Evolutionary conservation across 208 protist genomes (phyloP), one percentile per base, ranked within the genome.

Genomic region (Wallacemonas sp.): DNA sequence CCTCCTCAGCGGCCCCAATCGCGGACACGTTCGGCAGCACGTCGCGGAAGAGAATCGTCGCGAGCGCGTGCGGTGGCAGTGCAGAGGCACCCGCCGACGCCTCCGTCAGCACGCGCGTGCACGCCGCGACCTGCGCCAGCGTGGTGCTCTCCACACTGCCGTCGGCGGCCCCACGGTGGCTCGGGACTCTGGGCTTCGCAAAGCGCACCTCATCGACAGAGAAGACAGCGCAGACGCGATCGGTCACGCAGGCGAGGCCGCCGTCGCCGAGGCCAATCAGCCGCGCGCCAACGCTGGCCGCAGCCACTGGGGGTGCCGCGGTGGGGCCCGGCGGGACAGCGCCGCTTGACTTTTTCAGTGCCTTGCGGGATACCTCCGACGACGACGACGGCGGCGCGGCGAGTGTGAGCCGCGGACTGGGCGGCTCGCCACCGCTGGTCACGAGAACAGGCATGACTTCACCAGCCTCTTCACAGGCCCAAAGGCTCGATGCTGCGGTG

Each of bases 1-100:
- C 88, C 63, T 77, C 68, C 50, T 89, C 80, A 11, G 77, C 67
- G 1, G 80, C 70, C 14, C 81, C 81, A 0, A 83, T 67, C 22
- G 72, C 77, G 0, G 68, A 76, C 20, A 95, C 67, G 12, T 38
- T 32, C 0, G 86, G 89, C 3, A 91, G 20, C 8, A 95, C 57
- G 2, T 72, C 31, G n/a, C 74, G 76, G 44, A 91, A 83, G 8
- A 87, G 57, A 8, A 81, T 44, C 16, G 81, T 70, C 0, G 75
- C 31, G 36, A 81, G 64, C 18, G 77, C 69, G 42, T 62, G 61
- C 5, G 45, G 46, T 26, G 52, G 39, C 18, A 55, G 48, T 32
- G 48, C 26, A 5, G 44, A 48, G 16, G 48, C 48, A 32, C 10
- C 25, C 18, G 18, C n/a, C 25, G 64, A 67, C 12, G 81, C 23